Conservation (phyloP, 1,284 basidiomycete species). For the Volvariella volvacea region DNA sequence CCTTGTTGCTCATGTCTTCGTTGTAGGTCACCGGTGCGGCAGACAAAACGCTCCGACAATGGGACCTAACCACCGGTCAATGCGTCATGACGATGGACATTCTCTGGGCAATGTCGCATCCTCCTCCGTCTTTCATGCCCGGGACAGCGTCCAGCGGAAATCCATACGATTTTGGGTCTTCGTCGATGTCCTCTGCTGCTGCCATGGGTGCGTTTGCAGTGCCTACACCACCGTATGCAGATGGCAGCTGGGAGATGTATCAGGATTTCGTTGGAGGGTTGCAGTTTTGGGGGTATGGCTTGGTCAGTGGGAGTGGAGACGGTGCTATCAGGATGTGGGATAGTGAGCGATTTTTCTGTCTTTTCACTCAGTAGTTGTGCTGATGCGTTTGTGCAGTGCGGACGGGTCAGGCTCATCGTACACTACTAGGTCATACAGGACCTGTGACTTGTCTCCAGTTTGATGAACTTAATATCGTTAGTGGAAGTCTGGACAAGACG, state of each 20-base stretch:
- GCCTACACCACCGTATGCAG: slow-evolving; percentile 81
- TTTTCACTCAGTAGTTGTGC: slow-evolving; percentile 6
- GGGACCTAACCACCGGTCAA: slow-evolving; percentile 96
- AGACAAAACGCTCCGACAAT: slow-evolving; percentile 97
- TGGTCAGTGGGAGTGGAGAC: slow-evolving; percentile 95
- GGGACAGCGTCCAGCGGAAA: slow-evolving; percentile 33
- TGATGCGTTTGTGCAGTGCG: slow-evolving; percentile 59
- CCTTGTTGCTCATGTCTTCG: slow-evolving; percentile 7
- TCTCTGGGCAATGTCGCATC: slow-evolving; percentile 97
- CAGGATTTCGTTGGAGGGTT: slow-evolving; percentile 96
- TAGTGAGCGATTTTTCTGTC: slow-evolving; percentile 49
- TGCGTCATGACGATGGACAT: slow-evolving; percentile 99
- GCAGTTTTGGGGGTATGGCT: slow-evolving; percentile 98
- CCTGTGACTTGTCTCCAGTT: slow-evolving; percentile 96
- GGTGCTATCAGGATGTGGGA: slow-evolving; percentile 99
- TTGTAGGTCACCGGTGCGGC: slow-evolving; percentile 89
- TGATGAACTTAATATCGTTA: slow-evolving; percentile 91
- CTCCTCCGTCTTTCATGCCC: slow-evolving; percentile 43
- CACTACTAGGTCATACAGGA: slow-evolving; percentile 87
- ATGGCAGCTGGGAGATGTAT: slow-evolving; percentile 93
- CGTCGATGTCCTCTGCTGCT: slow-evolving; percentile 53
- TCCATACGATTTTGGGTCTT: slow-evolving; percentile 12
- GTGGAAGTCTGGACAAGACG: slow-evolving; percentile 92
- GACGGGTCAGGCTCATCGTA: slow-evolving; percentile 95
- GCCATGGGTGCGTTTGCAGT: slow-evolving; percentile 69